Evolutionary conservation across 78 protist species (phyloP).

Genomic region (Chrysochromulina tobinii): DNA sequence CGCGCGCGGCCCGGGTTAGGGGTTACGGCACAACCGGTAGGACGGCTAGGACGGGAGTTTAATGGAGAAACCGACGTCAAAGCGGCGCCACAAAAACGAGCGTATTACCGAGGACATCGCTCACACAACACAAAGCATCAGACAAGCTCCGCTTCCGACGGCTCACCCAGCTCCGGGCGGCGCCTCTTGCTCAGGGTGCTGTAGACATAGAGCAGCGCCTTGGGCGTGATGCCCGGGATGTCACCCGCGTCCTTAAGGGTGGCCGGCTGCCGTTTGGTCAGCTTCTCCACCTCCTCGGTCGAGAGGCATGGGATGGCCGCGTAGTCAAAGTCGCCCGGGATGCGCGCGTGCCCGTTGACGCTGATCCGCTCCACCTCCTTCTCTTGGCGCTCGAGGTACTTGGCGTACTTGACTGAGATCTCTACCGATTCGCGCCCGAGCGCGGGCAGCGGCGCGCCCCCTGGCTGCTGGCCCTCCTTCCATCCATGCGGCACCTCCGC

Average conservation of each 20-base stretch:
- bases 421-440: neutral
- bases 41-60: no score
- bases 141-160: no score
- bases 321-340: neutral
- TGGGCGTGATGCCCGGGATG: slow-evolving; percentile 35
- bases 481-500: neutral
- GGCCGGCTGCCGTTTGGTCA: neutral
- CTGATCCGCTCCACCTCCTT: no score
- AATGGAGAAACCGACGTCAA: no score
- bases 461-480: neutral
- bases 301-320: neutral
- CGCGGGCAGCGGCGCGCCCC: neutral
- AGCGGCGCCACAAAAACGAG: no score
- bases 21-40: no score
- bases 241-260: neutral
- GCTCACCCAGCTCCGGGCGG: no score
- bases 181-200: neutral
- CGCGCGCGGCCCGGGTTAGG: no score
- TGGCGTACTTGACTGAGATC: neutral
- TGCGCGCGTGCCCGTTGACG: neutral
- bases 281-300: slow-evolving; percentile 31
- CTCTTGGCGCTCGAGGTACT: slow-evolving; percentile 13
- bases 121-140: no score
- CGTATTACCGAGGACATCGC: no score
- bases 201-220: slow-evolving; percentile 6